Evolutionary conservation across 2,329 filamentous ascomycete species (phyloP).

Genomic region (Exserohilum turcica): DNA sequence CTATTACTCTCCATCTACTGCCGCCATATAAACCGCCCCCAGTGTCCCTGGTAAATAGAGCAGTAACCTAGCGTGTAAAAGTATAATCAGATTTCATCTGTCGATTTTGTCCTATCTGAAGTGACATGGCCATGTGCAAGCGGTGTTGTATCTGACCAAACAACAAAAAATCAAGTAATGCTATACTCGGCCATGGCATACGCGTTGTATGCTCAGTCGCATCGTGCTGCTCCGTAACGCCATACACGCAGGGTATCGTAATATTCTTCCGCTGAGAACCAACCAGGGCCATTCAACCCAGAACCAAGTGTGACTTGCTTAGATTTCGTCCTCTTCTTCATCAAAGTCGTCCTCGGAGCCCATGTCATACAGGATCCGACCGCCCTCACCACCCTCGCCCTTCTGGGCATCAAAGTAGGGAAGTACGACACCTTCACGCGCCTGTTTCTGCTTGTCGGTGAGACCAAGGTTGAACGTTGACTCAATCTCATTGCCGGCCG

Average conservation of each 20-base stretch:
- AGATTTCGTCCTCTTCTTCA: conserved; percentile 93
- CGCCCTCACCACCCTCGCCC: conserved; percentile 77
- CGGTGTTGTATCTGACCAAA: not conserved
- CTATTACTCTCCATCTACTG: not conserved
- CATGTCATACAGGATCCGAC: conserved; percentile 95
- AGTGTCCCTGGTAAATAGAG: too few relatives aligned
- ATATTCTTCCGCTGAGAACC: not conserved
- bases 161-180: not conserved
- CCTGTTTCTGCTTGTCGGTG: conserved; percentile 86
- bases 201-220: not conserved
- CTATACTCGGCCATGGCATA: not conserved
- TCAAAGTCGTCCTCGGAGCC: conserved; percentile 96
- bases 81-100: not conserved
- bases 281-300: not conserved
- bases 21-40: too few relatives aligned
- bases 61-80: not conserved
- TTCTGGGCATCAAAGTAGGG: conserved; percentile 97
- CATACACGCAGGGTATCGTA: conserved; percentile 18
- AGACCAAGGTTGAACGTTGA: conserved; percentile 86
- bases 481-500: conserved; percentile 35
- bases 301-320: conserved; percentile 2
- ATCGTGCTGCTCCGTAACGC: conserved; percentile 3
- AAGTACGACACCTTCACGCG: conserved; percentile 85
- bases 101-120: not conserved
- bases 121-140: not conserved